Evolutionary conservation across 352 stramenopile species (phyloP), one percentile per base, ranked within the genome.

Genomic region (Aphanomyces invadans): DNA sequence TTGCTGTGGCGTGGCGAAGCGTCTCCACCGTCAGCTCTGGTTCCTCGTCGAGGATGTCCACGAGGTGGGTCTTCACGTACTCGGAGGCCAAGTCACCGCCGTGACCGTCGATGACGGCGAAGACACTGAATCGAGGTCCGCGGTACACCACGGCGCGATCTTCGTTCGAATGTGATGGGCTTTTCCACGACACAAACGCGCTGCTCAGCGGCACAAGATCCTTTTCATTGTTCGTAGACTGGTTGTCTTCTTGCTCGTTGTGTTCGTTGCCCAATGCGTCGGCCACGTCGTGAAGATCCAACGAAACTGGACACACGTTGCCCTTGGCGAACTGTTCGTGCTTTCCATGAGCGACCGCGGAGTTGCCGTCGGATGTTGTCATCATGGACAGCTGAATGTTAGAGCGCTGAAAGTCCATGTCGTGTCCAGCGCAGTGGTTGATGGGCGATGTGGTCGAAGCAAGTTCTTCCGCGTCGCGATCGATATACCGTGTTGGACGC

Each of bases 41-140:
- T 33, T 67, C 38, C 66, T 63, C 79, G 48, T 83, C 74, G 26
- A 92, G 66, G 33, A 73, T 71, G 9, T 44, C 52, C 49, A 85
- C 79, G 9, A 92, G 63, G 57, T 73, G 49, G 2, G 77, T 67
- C 5, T 83, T 78, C 3, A 90, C 65, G 64, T 79, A 90, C 32
- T 88, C 73, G 11, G 79, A 78, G 0, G 80, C 81, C 65, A 74
- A 76, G 28, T 70, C 68, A 29, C 84, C 84, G 23, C 80, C 84
- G 64, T 92, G 84, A 45, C 84, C 81, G 61, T 92, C 82, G 48
- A 92, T 80, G 64, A 90, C 81, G 0, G 77, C 80, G 31, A 92
- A 74, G 46, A 90, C 21, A 66, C 82, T 77, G 70, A 90, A 90
- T 11, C 73, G 52, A 44, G 76, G 71, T 26, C 79, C 76, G 56